Percentiles rank a stretch among this genome's conserved stretches.
phyloP scores from a whole-genome alignment of 1,139 yeast genomes.

The Sugiyamaella grinbergsii region DNA sequence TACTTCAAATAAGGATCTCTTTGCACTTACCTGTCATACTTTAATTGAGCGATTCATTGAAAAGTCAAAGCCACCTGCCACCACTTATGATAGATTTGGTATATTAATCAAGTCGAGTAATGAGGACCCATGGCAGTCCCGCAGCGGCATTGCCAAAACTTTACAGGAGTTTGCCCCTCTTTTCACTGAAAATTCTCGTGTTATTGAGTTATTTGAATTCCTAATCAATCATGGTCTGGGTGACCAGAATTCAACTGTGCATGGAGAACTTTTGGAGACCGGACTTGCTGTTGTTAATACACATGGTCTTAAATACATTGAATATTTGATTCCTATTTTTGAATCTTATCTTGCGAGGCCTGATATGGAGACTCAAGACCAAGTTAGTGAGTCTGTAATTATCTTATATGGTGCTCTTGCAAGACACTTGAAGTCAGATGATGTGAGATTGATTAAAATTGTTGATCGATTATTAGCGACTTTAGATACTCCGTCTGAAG shows the following conservation, averaged over 20 bases:
- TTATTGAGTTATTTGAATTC: conserved; percentile 58
- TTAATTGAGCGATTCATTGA: conserved; percentile 59
- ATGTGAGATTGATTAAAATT: conserved; percentile 62
- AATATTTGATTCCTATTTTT: conserved; percentile 72
- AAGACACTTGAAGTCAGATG: conserved; percentile 68
- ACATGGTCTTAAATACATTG: conserved; percentile 68
- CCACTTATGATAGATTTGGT: conserved; percentile 77
- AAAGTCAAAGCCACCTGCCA: conserved; percentile 74
- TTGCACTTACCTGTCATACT: conserved; percentile 32
- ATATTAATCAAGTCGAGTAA: conserved; percentile 66
- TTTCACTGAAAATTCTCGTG: conserved; percentile 42
- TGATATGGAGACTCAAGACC: conserved; percentile 50
- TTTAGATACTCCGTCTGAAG: conserved; percentile 83
- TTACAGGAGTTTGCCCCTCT: conserved; percentile 60
- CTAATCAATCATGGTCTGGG: conserved; percentile 64
- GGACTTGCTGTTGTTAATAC: conserved; percentile 69
- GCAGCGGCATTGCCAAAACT: conserved; percentile 79
- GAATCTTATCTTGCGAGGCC: conserved; percentile 55
- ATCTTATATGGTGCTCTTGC: conserved; percentile 88
- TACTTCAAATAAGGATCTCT: conserved; percentile 39
- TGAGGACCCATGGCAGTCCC: conserved; percentile 79
- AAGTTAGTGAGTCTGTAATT: conserved; percentile 76
- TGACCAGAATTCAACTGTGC: conserved; percentile 70
- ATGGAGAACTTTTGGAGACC: conserved; percentile 86
- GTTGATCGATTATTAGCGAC: conserved; percentile 72